Conservation (phyloP, 2,329 filamentous ascomycete genomes). For the Colletotrichum sublineola region DNA sequence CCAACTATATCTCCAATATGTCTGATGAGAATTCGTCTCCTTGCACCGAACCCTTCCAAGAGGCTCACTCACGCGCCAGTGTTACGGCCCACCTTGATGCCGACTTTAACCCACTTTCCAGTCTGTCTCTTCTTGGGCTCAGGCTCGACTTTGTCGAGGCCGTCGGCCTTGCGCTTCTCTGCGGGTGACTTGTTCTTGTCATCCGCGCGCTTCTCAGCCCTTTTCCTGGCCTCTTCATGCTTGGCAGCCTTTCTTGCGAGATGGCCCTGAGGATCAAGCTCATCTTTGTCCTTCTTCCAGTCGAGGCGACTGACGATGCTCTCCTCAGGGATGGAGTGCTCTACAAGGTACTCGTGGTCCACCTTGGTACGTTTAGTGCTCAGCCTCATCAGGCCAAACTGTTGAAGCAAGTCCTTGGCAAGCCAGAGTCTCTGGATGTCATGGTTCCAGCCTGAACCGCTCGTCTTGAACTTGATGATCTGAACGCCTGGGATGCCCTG, state of each 20-base stretch:
- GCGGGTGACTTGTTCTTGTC: not conserved
- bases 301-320: not conserved
- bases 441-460: slow-evolving; percentile 7
- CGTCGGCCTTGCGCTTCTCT: not conserved
- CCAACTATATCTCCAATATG: not conserved
- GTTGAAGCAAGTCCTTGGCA: not conserved
- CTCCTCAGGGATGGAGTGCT: slow-evolving; percentile 6
- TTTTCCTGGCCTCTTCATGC: not conserved
- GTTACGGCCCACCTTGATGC: not conserved
- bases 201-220: not conserved
- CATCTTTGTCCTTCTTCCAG: not conserved
- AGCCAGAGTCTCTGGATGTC: slow-evolving; percentile 5
- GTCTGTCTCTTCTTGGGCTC: not conserved
- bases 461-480: not conserved
- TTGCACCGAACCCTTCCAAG: too few species aligned
- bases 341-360: slow-evolving; percentile 10
- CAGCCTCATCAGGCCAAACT: not conserved
- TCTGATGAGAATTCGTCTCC: not conserved
- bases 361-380: too few species aligned
- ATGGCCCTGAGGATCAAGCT: not conserved
- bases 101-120: not conserved
- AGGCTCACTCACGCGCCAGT: not conserved
- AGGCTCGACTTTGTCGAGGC: not conserved
- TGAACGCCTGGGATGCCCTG: not conserved
- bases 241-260: not conserved